Base-by-base conservation (phyloP, 768 basidiomycete genomes). In the Podaxis sp. region DNA sequence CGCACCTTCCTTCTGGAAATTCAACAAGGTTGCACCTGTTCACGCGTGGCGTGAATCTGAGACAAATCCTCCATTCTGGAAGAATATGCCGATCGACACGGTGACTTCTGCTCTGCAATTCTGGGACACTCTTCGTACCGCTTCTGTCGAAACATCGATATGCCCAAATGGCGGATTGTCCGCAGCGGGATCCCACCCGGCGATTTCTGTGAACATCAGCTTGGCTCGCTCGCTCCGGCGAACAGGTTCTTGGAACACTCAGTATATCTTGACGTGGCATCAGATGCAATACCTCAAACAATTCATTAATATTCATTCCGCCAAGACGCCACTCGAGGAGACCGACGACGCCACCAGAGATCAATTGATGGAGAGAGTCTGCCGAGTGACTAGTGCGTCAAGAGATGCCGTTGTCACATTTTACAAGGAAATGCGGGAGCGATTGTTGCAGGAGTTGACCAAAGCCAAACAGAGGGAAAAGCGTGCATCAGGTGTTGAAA, bases 1-100 rank as follows among this genome's bases (percentile, higher is more conserved):
- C n/a, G 83, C 84, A 0, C 88, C 90, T 0, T 69, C 69, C 1
- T 90, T 87, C 73, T 93, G 89, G 87, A 75, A 80, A 40, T 84
- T 93, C 66, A 81, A 82, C 53, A 71, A 76, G 13, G 66, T 68
- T 10, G 87, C 83, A 2, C 84, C 89, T 0, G 67, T 93, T 6
- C 79, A 85, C 70, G 74, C 87, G 26, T 90, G 90, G 84, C 83
- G 80, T 6, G 68, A 77, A 22, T 80, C 84, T 2, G 84, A 84
- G 58, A 71, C 69, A 1, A 71, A 75, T 7, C 85, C 84, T 22
- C 80, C 82, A 2, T 81, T 89, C 58, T 84, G 86, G 80, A 84
- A 84, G 66, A 71, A 80, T 20, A 73, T 81, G 22, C 69, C 83
- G 0, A 74, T 85, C 15, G 52, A 63, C 12, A 80, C 79, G 4